Percentiles rank a stretch among this genome's conserved stretches.
phyloP scores from a whole-genome alignment of 139 green algal species.

The Chlamydomonas incerta region DNA sequence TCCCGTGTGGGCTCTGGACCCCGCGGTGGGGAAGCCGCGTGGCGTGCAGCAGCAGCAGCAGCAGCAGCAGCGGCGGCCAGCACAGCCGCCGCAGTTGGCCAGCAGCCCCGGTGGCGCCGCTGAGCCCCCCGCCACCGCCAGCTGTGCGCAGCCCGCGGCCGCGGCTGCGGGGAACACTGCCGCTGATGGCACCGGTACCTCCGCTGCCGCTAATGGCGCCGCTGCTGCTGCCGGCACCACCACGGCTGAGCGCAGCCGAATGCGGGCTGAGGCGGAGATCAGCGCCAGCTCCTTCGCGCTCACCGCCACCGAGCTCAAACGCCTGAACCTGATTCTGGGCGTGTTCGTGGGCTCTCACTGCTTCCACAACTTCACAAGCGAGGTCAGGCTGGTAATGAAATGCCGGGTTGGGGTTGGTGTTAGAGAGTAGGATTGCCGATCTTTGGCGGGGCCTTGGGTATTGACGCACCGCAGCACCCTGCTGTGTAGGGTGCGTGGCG shows the following conservation, averaged over 20 bases:
- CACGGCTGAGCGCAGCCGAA: slow-evolving; percentile 25
- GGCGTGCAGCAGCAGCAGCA: background rate
- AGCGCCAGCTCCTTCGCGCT: background rate
- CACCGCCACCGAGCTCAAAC: slow-evolving; percentile 14
- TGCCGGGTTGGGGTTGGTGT: no score
- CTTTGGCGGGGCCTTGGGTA: no score
- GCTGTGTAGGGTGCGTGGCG: no score
- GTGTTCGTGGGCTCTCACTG: slow-evolving; percentile 36
- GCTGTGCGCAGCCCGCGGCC: background rate
- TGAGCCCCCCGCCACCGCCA: background rate
- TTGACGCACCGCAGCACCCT: no score
- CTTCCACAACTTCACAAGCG: slow-evolving; percentile 41
- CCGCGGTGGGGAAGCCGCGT: slow-evolving; percentile 12
- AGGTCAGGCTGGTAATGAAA: no score
- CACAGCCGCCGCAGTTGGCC: background rate
- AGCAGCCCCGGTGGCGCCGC: background rate
- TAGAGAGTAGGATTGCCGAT: no score
- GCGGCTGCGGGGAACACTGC: no score
- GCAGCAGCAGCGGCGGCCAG: background rate
- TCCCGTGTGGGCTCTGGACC: slow-evolving; percentile 73
- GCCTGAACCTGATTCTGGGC: slow-evolving; percentile 36
- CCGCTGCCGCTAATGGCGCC: no score
- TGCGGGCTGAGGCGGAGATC: background rate
- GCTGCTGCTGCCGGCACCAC: background rate
- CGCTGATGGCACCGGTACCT: background rate